Percentiles rank a stretch among this genome's conserved stretches.
phyloP scores from a whole-genome alignment of 805 yeast species.

The Schizosaccharomyces cryophilus region DNA sequence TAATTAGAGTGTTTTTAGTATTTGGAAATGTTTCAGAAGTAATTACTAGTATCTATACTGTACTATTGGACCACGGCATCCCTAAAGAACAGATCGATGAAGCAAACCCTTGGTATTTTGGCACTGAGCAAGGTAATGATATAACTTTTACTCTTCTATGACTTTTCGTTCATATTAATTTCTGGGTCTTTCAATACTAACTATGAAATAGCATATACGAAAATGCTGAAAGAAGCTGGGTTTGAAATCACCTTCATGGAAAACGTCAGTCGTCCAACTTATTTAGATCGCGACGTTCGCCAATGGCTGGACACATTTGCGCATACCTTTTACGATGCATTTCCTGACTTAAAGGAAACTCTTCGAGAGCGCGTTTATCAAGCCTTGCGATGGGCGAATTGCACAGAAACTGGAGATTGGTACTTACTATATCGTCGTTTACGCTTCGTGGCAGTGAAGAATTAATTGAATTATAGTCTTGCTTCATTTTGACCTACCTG shows the following conservation, averaged over 20 bases:
- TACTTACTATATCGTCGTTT: not conserved
- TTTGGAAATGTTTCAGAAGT: slow-evolving; percentile 11
- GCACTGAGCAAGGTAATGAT: slow-evolving; percentile 5
- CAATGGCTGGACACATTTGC: slow-evolving; percentile 11
- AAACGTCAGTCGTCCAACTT: slow-evolving; percentile 9
- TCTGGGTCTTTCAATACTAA: too few species aligned
- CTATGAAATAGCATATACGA: not conserved
- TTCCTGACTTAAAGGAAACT: slow-evolving; percentile 5
- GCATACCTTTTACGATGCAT: slow-evolving; percentile 8
- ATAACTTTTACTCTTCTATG: too few species aligned
- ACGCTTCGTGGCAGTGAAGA: not conserved
- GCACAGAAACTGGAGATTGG: not conserved
- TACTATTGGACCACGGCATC: not conserved
- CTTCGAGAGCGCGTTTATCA: not conserved
- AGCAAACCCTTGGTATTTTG: slow-evolving; percentile 10
- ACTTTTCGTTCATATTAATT: too few species aligned
- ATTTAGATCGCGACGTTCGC: slow-evolving; percentile 7
- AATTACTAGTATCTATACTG: slow-evolving; percentile 3
- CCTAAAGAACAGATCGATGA: slow-evolving; percentile 4
- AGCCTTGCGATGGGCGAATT: not conserved
- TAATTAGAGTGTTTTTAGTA: not conserved
- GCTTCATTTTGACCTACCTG: too few species aligned
- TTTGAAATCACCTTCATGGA: slow-evolving; percentile 9
- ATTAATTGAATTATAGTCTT: not conserved
- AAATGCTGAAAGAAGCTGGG: slow-evolving; percentile 8